Conservation (phyloP, 345 rosid genomes). For the Cochlearia excelsa region DNA sequence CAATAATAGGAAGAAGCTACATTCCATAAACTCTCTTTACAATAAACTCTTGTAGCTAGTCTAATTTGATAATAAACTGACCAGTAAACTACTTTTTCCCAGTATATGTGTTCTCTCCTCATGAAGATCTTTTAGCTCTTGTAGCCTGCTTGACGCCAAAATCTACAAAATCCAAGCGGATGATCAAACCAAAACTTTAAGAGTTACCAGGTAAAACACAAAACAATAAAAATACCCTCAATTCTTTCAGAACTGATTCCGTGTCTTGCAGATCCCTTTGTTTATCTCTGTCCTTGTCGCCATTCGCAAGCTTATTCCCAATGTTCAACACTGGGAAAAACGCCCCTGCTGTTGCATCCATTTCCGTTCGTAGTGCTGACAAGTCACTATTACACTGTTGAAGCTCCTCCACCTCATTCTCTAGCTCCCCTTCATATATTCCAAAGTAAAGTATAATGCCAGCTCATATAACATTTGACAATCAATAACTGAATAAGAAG, state of each 20-base stretch:
- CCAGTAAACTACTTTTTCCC: conserved; percentile 64
- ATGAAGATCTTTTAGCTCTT: conserved; percentile 68
- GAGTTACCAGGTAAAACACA: conserved; percentile 23
- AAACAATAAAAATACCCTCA: conserved; percentile 47
- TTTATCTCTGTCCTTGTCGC: conserved; percentile 64
- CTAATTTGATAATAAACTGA: conserved; percentile 31
- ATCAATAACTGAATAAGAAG: conserved; percentile 17
- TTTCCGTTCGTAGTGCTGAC: conserved; percentile 72
- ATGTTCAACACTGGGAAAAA: conserved; percentile 67
- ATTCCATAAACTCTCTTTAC: conserved; percentile 16
- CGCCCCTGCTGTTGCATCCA: conserved; percentile 75
- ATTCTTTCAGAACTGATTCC: conserved; percentile 64
- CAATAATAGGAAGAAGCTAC: conserved; percentile 18
- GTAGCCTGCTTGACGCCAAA: conserved; percentile 60
- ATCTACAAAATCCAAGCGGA: conserved; percentile 50
- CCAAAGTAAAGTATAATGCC: conserved; percentile 29
- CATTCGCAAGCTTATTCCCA: conserved; percentile 56
- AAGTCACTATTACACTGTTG: conserved; percentile 62
- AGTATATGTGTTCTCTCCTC: conserved; percentile 72
- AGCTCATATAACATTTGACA: conserved; percentile 8
- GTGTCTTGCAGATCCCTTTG: conserved; percentile 70
- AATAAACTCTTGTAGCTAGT: conserved; percentile 15
- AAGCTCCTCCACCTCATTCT: conserved; percentile 56
- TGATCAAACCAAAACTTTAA: conserved; percentile 23
- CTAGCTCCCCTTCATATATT: conserved; percentile 66